Conservation (phyloP, 1,284 basidiomycete species). For the Ustilago trichophora region DNA sequence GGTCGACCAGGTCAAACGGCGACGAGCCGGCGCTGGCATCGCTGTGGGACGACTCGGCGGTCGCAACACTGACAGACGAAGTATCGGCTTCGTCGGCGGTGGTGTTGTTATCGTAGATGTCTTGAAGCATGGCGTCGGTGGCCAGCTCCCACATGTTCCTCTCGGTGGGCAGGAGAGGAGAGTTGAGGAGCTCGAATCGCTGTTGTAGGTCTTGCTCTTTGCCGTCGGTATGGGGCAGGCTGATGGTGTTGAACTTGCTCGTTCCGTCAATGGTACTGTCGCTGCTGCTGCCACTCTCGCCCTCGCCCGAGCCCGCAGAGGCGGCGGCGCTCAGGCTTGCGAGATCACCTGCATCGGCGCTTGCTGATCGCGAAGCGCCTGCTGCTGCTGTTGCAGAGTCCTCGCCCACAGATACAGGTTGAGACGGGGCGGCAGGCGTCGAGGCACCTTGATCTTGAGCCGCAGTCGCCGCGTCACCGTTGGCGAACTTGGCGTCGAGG, state of each 20-base stretch:
- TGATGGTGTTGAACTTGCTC: constrained; percentile 34
- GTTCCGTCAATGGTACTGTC: too few species aligned
- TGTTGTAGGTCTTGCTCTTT: constrained; percentile 16
- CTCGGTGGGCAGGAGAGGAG: constrained; percentile 28
- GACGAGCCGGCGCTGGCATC: constrained; percentile 32
- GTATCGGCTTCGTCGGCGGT: constrained; percentile 9
- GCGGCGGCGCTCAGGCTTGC: constrained; percentile 33
- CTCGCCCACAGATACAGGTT: constrained; percentile 43
- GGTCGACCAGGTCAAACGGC: constrained; percentile 44
- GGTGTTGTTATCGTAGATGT: constrained; percentile 27
- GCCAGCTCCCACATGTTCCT: constrained; percentile 42
- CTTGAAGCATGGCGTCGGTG: constrained; percentile 44
- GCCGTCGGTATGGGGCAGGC: constrained; percentile 11
- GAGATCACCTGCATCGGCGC: constrained; percentile 33
- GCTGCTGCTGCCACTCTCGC: constrained; percentile 8
- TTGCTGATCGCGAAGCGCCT: constrained; percentile 34
- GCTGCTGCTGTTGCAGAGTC: constrained; percentile 27
- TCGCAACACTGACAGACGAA: constrained; percentile 5
- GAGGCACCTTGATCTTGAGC: constrained; percentile 45
- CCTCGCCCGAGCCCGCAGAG: constrained; percentile 11
- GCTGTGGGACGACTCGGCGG: constrained; percentile 10
- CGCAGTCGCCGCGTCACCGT: constrained; percentile 43
- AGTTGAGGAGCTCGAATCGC: constrained; percentile 37
- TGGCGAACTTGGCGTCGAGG: constrained; percentile 40
- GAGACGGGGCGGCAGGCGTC: constrained; percentile 40